A percentile compares a stretch with the other conserved stretches of the same genome.
Conservation (phyloP, 257 asterid species). For the Solanum ahanhuiri region DNA sequence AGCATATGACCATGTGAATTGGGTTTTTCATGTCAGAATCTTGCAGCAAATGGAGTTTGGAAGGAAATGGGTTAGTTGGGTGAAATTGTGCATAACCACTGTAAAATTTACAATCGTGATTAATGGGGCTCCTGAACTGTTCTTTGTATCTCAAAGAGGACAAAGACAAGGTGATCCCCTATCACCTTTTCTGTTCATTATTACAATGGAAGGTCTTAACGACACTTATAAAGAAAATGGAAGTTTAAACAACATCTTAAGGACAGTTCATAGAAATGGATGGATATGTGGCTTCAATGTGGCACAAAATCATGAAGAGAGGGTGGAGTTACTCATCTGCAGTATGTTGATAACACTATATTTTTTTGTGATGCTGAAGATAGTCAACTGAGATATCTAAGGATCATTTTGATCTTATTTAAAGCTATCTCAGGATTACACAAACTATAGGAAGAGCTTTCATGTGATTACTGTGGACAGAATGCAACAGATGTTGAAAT, state of each 20-base stretch:
- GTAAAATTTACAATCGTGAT: neutral
- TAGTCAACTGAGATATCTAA: too few relatives aligned
- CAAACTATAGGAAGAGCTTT: too few relatives aligned
- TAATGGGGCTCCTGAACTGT: neutral
- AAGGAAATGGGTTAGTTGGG: neutral
- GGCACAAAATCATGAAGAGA: too few relatives aligned
- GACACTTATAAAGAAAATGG: neutral
- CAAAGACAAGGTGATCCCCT: neutral
- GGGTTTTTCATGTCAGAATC: neutral
- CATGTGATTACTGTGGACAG: too few relatives aligned
- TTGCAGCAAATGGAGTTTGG: neutral
- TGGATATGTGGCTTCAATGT: too few relatives aligned
- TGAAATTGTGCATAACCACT: neutral
- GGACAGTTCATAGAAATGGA: too few relatives aligned
- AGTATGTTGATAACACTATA: neutral
- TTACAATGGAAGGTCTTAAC: neutral
- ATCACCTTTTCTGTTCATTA: neutral
- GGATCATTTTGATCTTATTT: too few relatives aligned
- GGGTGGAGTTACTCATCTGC: neutral
- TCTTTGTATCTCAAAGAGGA: neutral
- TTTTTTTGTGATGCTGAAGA: too few relatives aligned
- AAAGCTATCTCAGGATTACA: too few relatives aligned
- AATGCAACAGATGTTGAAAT: too few relatives aligned
- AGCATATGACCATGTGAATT: neutral
- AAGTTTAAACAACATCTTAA: too few relatives aligned